Conservation (phyloP, 768 basidiomycete genomes). For the Boletellus emodensis region DNA sequence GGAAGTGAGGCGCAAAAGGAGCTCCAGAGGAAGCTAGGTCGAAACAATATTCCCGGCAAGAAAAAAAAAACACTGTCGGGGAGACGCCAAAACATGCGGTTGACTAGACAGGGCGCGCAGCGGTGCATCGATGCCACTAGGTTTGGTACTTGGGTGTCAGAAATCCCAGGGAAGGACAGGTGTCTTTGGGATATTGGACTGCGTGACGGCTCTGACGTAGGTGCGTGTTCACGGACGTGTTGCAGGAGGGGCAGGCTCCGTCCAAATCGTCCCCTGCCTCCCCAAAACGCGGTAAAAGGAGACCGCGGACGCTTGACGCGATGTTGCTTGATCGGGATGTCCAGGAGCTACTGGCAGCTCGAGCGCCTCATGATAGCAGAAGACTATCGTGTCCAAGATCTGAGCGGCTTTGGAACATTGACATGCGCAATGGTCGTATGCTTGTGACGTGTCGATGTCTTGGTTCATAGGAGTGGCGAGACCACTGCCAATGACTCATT, state of each 20-base stretch:
- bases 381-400: constrained; percentile 25
- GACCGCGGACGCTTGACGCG: constrained; percentile 13
- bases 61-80: constrained; percentile 16
- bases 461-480: no score
- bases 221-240: constrained; percentile 4
- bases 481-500: no score
- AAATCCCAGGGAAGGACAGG: constrained; percentile 24
- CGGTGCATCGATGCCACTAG: constrained; percentile 17
- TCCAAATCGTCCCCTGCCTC: constrained; percentile 25
- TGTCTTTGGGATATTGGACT: constrained; percentile 16
- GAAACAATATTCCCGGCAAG: constrained; percentile 6
- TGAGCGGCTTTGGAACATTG: no score
- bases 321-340: constrained; percentile 14
- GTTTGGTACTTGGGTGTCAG: constrained; percentile 22
- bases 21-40: constrained; percentile 25
- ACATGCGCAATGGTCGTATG: no score
- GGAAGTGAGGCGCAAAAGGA: constrained; percentile 19
- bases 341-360: constrained; percentile 15
- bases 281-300: constrained; percentile 22
- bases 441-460: no score
- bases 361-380: constrained; percentile 19
- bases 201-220: constrained; percentile 9
- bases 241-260: constrained; percentile 19
- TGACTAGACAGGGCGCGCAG: constrained; percentile 18
- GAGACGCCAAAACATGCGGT: constrained; percentile 9